Evolutionary conservation across 495 filamentous ascomycete genomes (phyloP).

Genomic region (Talaromyces proteolyticus): DNA sequence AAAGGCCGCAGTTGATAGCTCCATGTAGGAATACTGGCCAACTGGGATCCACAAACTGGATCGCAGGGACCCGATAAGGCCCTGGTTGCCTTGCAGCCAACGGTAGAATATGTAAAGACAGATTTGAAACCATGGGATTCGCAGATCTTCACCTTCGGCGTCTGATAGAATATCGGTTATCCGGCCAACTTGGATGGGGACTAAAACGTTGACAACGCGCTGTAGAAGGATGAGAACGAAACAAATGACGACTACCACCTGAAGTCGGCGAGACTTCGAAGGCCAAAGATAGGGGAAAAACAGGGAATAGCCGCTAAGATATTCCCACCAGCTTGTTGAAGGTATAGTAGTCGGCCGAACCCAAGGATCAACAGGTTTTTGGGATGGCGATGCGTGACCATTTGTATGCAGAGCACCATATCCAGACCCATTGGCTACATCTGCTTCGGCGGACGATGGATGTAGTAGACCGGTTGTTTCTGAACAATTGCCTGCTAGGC

Average conservation of each 20-base stretch:
- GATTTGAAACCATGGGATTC: constrained; percentile 65
- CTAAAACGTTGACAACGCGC: constrained; percentile 72
- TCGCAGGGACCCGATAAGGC: constrained; percentile 74
- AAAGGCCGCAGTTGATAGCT: constrained; percentile 88
- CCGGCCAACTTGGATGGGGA: constrained; percentile 67
- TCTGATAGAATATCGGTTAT: constrained; percentile 64
- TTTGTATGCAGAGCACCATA: constrained; percentile 42
- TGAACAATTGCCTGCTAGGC: constrained; percentile 25
- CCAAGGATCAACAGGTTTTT: constrained; percentile 50
- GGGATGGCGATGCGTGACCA: constrained; percentile 24
- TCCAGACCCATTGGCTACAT: constrained; percentile 38
- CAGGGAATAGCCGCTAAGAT: constrained; percentile 76
- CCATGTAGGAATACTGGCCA: constrained; percentile 91
- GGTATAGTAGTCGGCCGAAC: constrained; percentile 59
- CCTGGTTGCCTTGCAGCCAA: constrained; percentile 82
- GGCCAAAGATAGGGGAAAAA: constrained; percentile 97
- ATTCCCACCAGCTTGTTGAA: constrained; percentile 81
- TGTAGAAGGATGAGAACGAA: constrained; percentile 71
- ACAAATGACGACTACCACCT: constrained; percentile 73
- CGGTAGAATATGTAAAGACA: constrained; percentile 74
- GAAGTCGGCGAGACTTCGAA: constrained; percentile 62
- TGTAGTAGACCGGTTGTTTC: constrained; percentile 54
- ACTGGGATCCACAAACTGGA: constrained; percentile 91
- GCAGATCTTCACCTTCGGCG: constrained; percentile 36
- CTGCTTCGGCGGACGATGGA: constrained; percentile 33